Evolutionary conservation across 257 asterid species (phyloP), one percentile per base, ranked within the genome.

Genomic region (Marsdenia floribunda): DNA sequence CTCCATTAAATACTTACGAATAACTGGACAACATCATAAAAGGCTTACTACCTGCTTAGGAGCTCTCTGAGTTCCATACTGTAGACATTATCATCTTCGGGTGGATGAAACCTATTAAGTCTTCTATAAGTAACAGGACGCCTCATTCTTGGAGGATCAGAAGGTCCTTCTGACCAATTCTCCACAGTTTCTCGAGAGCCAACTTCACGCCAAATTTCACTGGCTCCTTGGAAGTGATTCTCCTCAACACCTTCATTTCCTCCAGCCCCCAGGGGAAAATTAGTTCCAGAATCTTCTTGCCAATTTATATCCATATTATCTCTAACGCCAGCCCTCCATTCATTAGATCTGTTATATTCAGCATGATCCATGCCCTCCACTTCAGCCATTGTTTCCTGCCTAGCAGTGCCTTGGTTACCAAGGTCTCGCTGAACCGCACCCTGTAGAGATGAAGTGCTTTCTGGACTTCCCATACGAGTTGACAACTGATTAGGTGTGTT

Each of bases 31-130:
- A 44, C 35, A 59, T 68, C 14, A 57, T 47, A 71, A 57, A 50
- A 44, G n/a, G 37, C 69, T 8, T 47, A 14, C 61, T 71, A 96
- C 99, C 99, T 89, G 96, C 97, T 88, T 70, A 92, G 82, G 63
- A 94, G 91, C 86, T 94, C 99, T 85, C 99, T 89, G 81, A 94
- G 99, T 83, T 94, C 99, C 92, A 94, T 89, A 81, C 96, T 90
- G 85, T 94, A 92, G 73, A 94, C 97, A 80, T 87, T 92, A 75
- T 94, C 97, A 61, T 92, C 99, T 71, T 90, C 97, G 16, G 97
- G 96, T 26, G 96, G 96, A 78, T 89, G 95, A 82, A 92, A 94
- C 85, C 98, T 83, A 81, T 88, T 74, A 59, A 63, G 70, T 80
- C 98, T 86, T 77, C 96, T 80, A 33, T 72, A 53, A 38, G 88